A percentile compares a stretch with the other conserved stretches of the same genome.
phyloP scores from a whole-genome alignment of 2,329 filamentous ascomycete genomes.

The Xylariaceae sp. region DNA sequence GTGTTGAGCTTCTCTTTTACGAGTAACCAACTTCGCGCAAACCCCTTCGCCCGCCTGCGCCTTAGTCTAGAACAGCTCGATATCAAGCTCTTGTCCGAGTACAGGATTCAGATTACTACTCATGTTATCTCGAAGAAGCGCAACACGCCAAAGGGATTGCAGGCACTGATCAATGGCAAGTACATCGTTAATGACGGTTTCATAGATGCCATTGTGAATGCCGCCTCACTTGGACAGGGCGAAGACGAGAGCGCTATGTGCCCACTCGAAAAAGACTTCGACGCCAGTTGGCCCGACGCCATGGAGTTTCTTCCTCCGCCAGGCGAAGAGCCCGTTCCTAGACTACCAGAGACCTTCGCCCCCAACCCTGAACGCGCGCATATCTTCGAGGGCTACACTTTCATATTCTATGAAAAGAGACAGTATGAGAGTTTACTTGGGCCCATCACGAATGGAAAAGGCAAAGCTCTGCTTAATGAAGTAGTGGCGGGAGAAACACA shows the following conservation, averaged over 20 bases:
- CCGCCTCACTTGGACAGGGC: constrained; percentile 44
- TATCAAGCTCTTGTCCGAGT: constrained; percentile 76
- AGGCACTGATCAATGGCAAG: constrained; percentile 76
- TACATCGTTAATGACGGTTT: constrained; percentile 71
- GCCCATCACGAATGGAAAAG: constrained; percentile 71
- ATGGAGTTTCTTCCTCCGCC: constrained; percentile 65
- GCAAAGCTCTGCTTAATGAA: constrained; percentile 69
- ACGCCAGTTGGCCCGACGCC: constrained; percentile 71
- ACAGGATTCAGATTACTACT: constrained; percentile 65
- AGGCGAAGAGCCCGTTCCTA: constrained; percentile 68
- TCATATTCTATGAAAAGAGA: constrained; percentile 72
- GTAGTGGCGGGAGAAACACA: constrained; percentile 59
- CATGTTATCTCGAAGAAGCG: constrained; percentile 86
- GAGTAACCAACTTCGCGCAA: constrained; percentile 61
- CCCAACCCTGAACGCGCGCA: constrained; percentile 62
- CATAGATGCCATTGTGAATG: constrained; percentile 64
- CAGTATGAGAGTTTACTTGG: constrained; percentile 73
- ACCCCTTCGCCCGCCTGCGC: constrained; percentile 58
- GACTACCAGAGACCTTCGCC: constrained; percentile 62
- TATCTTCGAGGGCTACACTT: constrained; percentile 82
- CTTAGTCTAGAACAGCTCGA: constrained; percentile 74
- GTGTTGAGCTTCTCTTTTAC: constrained; percentile 79
- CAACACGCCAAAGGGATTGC: constrained; percentile 81
- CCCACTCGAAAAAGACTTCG: constrained; percentile 73
- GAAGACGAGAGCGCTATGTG: constrained; percentile 46